Percentiles rank a stretch among this genome's conserved stretches.
phyloP scores from a whole-genome alignment of 257 asterid species.

The Plectranthus barbatus region DNA sequence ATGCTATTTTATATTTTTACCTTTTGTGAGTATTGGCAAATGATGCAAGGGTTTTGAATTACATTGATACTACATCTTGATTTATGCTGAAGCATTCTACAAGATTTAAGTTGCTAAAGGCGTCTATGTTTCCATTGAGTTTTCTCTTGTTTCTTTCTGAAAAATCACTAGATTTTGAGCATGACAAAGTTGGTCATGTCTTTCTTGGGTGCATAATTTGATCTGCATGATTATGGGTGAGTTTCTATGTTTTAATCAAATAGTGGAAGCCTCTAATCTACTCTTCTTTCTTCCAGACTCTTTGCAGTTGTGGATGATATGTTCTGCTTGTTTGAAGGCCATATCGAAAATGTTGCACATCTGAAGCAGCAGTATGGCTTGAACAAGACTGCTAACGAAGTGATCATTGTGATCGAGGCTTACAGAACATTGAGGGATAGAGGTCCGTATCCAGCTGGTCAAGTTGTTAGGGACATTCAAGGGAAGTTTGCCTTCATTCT shows the following conservation, averaged over 20 bases:
- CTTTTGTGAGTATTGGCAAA: background rate
- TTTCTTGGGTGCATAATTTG: background rate
- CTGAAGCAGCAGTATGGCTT: conserved; percentile 94
- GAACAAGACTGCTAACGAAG: conserved; percentile 82
- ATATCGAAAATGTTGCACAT: conserved; percentile 74
- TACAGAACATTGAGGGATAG: conserved; percentile 88
- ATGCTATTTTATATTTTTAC: background rate
- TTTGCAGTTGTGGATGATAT: conserved; percentile 85
- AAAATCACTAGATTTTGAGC: background rate
- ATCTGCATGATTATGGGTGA: background rate
- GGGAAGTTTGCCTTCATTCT: conserved; percentile 83
- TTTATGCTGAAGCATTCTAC: background rate
- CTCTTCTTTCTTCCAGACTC: conserved; percentile 28
- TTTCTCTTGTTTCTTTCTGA: too few species aligned
- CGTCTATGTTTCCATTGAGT: background rate
- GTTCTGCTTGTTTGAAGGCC: conserved; percentile 93
- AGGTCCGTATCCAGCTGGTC: conserved; percentile 95
- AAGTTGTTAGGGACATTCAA: conserved; percentile 76
- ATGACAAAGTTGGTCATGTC: background rate
- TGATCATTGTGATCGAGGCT: conserved; percentile 81
- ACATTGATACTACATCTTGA: background rate
- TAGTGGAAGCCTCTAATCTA: background rate
- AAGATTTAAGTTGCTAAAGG: too few species aligned
- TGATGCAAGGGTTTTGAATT: background rate
- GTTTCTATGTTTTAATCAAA: background rate